Base-by-base conservation (phyloP, 345 rosid species). In the Litchi chinensis region DNA sequence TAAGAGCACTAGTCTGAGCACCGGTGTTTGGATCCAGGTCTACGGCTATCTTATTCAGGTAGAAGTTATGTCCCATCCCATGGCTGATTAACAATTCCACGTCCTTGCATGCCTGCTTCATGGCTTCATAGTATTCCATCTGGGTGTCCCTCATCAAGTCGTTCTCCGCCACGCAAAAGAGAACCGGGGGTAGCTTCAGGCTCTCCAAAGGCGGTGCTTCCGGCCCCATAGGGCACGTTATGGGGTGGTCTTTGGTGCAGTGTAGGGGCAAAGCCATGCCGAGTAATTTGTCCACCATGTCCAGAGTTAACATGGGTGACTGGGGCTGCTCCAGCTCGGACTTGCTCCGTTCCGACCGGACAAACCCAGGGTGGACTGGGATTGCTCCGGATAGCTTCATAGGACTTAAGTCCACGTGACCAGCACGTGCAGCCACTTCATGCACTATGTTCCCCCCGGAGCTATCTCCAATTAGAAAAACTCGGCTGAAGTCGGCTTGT, bases 31-130 rank as follows among this genome's bases (percentile, higher is more conserved):
- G 87, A 67, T 92, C 92, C 75, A 60, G 46, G 0, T 90, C 88
- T 12, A 89, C 56, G 0, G 93, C 91, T 10, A 89, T 82, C 79
- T 85, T 88, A 76, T 92, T 85, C 0, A 90, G 86, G 46, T 89
- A 92, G 66, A 92, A 92, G 41, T 90, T 82, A 24, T 89, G 93
- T n/a, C 88, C 89, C 90, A 90, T 79, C 44, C 89, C 92, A 5
- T 39, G 77, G 56, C 73, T 90, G n/a, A 83, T 74, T 11, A 85
- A 50, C 79, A 92, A 18, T 69, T 85, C 88, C 82, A 90, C 89
- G 0, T 86, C 86, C 80, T 90, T 88, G 0, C 73, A 39, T 0
- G 83, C 89, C 24, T 82, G 82, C 66, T 82, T 89, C 96, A 87
- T 75, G 4, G 84, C 88, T 63, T 90, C 90, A 50, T 87, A 88